Evolutionary conservation across 2,329 filamentous ascomycete species (phyloP).

Genomic region (Achaetomium macrosporum): DNA sequence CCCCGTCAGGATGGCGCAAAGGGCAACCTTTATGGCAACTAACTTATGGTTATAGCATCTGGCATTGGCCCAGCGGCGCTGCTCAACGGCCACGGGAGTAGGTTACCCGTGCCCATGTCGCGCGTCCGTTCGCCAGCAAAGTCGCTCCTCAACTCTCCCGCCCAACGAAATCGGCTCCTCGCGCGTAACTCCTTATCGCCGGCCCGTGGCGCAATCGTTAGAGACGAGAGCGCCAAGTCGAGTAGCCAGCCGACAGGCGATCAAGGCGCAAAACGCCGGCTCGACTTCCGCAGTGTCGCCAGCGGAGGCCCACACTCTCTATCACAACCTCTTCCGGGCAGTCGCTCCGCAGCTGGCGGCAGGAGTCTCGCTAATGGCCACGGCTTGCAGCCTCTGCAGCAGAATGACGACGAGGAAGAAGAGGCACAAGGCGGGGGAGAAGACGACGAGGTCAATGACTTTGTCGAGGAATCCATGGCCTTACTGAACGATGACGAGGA

Average conservation of each 20-base stretch:
- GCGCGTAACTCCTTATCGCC: conserved; percentile 47
- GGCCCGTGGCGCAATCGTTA: conserved; percentile 34
- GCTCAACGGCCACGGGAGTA: conserved; percentile 47
- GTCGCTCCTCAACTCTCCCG: conserved; percentile 55
- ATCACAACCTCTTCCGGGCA: conserved; percentile 25
- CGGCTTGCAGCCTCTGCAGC: conserved; percentile 8
- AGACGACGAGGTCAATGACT: conserved; percentile 27
- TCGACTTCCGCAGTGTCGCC: conserved; percentile 44
- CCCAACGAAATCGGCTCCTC: conserved; percentile 54
- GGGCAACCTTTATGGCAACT: conserved; percentile 16
- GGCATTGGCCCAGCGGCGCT: conserved; percentile 40
- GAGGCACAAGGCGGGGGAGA: conserved; percentile 14
- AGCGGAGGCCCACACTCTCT: conserved; percentile 20
- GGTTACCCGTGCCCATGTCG: conserved; percentile 38
- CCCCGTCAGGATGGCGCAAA: neutral
- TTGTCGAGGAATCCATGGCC: conserved; percentile 38
- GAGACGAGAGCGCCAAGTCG: conserved; percentile 10
- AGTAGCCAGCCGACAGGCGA: conserved; percentile 25
- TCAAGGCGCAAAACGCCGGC: conserved; percentile 40
- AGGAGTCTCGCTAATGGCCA: conserved; percentile 25
- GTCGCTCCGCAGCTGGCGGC: conserved; percentile 1
- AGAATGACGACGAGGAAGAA: conserved; percentile 14
- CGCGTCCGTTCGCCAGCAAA: conserved; percentile 56
- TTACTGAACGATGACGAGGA: conserved; percentile 32
- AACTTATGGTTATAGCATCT: conserved; percentile 34